These are phyloP conservation scores for Russula griseocarnosa DNA, from an alignment of 768 basidiomycete species.

Conservation along the genomic window DNA sequence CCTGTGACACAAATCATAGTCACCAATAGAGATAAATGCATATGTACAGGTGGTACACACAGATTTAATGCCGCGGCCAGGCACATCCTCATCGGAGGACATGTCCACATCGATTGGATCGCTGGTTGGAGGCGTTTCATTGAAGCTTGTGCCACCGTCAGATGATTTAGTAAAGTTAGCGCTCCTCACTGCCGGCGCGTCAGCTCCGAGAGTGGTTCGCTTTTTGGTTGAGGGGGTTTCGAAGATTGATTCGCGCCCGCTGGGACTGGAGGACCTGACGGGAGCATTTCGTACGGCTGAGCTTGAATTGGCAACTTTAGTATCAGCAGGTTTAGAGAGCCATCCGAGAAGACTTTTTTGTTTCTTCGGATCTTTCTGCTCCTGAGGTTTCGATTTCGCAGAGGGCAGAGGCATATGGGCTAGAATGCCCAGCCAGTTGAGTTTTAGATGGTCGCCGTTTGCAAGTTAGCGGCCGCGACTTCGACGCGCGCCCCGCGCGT, in stretches of 20 bases:
- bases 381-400: conserved; percentile 17
- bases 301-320: conserved; percentile 19
- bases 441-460: conserved; percentile 8
- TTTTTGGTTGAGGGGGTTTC: conserved; percentile 28
- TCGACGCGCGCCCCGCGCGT: conserved; percentile 5
- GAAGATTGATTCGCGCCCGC: conserved; percentile 26
- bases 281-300: conserved; percentile 9
- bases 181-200: conserved; percentile 41
- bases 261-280: conserved; percentile 23
- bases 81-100: conserved; percentile 49
- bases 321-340: conserved; percentile 40
- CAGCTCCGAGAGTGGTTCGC: conserved; percentile 24
- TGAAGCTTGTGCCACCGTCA: conserved; percentile 45
- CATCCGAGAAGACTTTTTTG: conserved; percentile 75
- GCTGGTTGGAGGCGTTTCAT: conserved; percentile 71
- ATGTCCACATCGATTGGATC: conserved; percentile 76
- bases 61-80: conserved; percentile 4
- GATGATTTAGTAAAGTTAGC: conserved; percentile 43
- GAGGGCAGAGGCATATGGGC: conserved; percentile 17
- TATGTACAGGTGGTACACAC: conserved; percentile 12
- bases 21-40: neutral
- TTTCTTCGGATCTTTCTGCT: conserved; percentile 40
- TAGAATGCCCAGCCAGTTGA: neutral
- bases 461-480: neutral
- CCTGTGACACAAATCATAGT: conserved; percentile 4